Evolutionary conservation across 805 yeast genomes (phyloP).

Genomic region (Hanseniaspora guilliermondii): DNA sequence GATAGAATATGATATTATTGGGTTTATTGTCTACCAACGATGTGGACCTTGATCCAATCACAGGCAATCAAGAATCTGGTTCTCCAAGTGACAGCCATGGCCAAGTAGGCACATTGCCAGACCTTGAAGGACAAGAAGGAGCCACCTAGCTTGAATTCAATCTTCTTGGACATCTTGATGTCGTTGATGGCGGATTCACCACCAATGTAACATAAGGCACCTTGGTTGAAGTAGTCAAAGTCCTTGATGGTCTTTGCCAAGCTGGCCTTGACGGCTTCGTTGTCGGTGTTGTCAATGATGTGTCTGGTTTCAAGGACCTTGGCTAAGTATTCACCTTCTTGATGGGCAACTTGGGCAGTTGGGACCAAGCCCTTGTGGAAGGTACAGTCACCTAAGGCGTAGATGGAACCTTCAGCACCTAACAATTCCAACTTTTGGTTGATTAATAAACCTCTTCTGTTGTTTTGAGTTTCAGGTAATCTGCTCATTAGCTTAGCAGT

Average conservation of each 20-base stretch:
- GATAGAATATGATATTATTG: background rate
- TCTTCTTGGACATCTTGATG: slow-evolving; percentile 32
- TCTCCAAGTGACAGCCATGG: slow-evolving; percentile 82
- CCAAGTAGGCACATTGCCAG: slow-evolving; percentile 90
- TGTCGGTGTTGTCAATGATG: slow-evolving; percentile 41
- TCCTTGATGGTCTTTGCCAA: slow-evolving; percentile 39
- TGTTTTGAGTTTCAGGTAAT: slow-evolving; percentile 66
- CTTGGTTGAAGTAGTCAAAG: slow-evolving; percentile 77
- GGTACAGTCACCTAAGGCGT: slow-evolving; percentile 91
- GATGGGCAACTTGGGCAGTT: slow-evolving; percentile 95
- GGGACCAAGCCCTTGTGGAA: slow-evolving; percentile 79
- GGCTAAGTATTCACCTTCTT: slow-evolving; percentile 78
- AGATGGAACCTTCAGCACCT: slow-evolving; percentile 65
- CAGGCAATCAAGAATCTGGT: slow-evolving; percentile 74
- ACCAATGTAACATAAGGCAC: slow-evolving; percentile 90
- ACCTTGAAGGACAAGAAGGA: slow-evolving; percentile 64
- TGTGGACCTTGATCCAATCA: slow-evolving; percentile 79
- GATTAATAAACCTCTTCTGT: slow-evolving; percentile 81
- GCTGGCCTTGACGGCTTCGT: slow-evolving; percentile 31
- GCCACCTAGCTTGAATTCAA: slow-evolving; percentile 75
- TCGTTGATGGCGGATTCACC: slow-evolving; percentile 90
- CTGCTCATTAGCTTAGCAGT: slow-evolving; percentile 52
- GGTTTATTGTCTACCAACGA: slow-evolving; percentile 81
- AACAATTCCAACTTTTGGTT: slow-evolving; percentile 71
- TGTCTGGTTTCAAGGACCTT: slow-evolving; percentile 52